Base-by-base conservation (phyloP, 2,329 filamentous ascomycete genomes). In the Helminthosporium solani region DNA sequence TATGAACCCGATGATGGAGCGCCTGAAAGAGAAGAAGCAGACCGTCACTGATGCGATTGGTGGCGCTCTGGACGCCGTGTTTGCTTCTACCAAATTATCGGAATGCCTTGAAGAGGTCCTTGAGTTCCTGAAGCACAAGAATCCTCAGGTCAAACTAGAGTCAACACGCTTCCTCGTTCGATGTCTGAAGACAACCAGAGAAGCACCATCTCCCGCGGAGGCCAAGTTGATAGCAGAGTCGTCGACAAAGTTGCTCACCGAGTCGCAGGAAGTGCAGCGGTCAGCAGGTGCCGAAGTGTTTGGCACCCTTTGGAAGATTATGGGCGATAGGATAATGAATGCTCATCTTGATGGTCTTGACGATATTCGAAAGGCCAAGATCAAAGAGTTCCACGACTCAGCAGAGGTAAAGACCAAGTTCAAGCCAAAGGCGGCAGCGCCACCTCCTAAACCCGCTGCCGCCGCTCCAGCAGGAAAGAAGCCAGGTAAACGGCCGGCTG, bases 251-350 rank as follows among this genome's bases (percentile, higher is more conserved):
- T 76, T 97, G 7, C 78, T 99, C 14, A 86, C 91, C 0, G 94
- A 99, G 67, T 92, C 89, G 0, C 91, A 85, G 57, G 91, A 95
- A 59, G 85, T 81, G 2, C 82, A 95, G 48, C 84, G 94, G 71
- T 86, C 92, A 39, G 90, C 90, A 23, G 94, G 91, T 68, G 91
- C 91, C 12, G 94, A 99, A 70, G 85, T 94, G 27, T 76, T 99
- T 2, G 94, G 95, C 53, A 96, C 91, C 0, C 72, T 99, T 40
- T 97, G 96, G 94, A 99, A 97, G 75, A 97, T 99, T 44, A 88
- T 97, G 75, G 92, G 94, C 33, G 95, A 99, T 70, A 84, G 94
- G 46, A 88, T 88, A 42, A 99, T 99, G 94, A 90, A 87, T 34
- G 87, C 89, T 7, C 88, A 95, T 67, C 75, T 99, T 14, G 92